Evolutionary conservation across 140 eudicot species (phyloP), one percentile per base, ranked within the genome.

Genomic region (Flaveria floridana): DNA sequence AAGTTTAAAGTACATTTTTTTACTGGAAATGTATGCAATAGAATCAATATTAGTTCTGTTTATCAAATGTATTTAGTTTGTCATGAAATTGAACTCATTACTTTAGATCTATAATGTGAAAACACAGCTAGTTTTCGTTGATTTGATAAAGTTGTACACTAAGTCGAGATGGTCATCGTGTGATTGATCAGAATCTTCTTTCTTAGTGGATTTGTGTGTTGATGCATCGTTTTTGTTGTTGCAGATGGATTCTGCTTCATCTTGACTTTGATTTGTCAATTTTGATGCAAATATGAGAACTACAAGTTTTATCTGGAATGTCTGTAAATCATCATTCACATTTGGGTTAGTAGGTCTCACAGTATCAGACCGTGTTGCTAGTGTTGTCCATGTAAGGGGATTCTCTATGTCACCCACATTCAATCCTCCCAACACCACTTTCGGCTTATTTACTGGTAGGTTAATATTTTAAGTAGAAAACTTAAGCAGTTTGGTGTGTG

Each of bases 361-460:
- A 0, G 55, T 93, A 70, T 88, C 94, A 10, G 98, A 93, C 78
- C 89, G 96, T 28, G 67, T 76, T 56, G 90, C 82, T 34, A 82
- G 97, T 81, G 68, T 93, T 78, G 81, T 83, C 37, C 91, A 82
- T 14, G 79, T 93, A 81, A 78, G 79, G 2, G 98, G 98, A n/a
- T 23, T 26, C 48, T 93, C 98, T 7, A 93, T 93, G 98, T 74
- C 95, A 65, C 98, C 97, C n/a, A 85, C 97, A 6, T 85, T 93
- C 20, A 93, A 93, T 79, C 96, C 96, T 72, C 72, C 65, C 20
- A 14, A 68, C 6, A 68, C 2, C 73, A 68, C 52, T 42, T 16
- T 37, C 47, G 84, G 75, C 73, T 73, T 66, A n/a, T 78, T 68
- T 26, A 65, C 79, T 7, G 91, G 90, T 88, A 80, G 23, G 61